phyloP scores from a whole-genome alignment of 2,329 filamentous ascomycete genomes.

The Leptodontidium sp. region DNA sequence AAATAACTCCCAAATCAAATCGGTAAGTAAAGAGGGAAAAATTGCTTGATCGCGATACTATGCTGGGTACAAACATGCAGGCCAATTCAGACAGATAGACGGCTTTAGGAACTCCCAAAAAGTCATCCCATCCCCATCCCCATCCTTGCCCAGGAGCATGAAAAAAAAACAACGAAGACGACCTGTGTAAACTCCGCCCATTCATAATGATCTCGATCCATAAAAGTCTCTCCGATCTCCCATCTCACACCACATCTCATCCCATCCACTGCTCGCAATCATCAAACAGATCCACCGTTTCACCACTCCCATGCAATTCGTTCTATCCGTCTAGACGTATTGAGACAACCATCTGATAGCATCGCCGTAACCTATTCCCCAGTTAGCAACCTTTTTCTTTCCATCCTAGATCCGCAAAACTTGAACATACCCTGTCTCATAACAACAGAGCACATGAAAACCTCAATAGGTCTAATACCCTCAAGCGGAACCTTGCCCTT shows the following conservation, averaged over 20 bases:
- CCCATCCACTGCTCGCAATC: background rate
- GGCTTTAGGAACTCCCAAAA: conserved; percentile 36
- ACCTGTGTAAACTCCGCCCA: conserved; percentile 46
- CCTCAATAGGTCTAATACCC: conserved; percentile 92
- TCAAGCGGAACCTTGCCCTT: conserved; percentile 94
- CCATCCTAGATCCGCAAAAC: conserved; percentile 42
- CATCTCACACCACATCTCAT: background rate
- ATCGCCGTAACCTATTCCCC: conserved; percentile 76
- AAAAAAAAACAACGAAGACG: conserved; percentile 38
- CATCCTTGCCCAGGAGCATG: conserved; percentile 38
- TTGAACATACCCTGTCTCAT: conserved; percentile 85
- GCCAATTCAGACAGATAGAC: conserved; percentile 33
- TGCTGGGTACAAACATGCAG: conserved; percentile 44
- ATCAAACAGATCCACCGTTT: conserved; percentile 1
- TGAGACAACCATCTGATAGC: conserved; percentile 92
- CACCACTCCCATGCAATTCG: conserved; percentile 1
- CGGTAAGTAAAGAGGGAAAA: conserved; percentile 25
- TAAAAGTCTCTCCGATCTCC: conserved; percentile 29
- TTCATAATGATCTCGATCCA: conserved; percentile 42
- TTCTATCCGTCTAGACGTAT: conserved; percentile 72
- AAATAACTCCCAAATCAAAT: background rate
- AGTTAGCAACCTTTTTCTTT: conserved; percentile 32
- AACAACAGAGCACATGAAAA: conserved; percentile 99
- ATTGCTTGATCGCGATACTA: conserved; percentile 46
- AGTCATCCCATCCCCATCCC: conserved; percentile 24